Conservation (phyloP, 2,329 filamentous ascomycete species). For the Penicillium palitans region DNA sequence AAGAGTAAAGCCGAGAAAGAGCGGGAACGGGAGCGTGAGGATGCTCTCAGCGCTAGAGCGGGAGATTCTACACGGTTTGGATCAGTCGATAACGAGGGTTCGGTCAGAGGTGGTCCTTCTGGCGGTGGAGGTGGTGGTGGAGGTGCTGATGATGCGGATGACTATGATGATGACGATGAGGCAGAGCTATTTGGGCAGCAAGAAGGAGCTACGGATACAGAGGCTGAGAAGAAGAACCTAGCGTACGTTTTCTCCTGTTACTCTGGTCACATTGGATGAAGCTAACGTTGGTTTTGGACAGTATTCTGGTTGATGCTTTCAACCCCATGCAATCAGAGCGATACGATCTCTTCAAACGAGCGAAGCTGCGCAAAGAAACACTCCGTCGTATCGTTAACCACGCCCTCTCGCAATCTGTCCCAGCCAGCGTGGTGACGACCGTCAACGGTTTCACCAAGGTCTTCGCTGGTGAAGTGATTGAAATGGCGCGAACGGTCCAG, state of each 20-base stretch:
- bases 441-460: conserved; percentile 67
- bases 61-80: conserved; percentile 30
- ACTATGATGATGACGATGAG: conserved; percentile 52
- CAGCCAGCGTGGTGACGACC: conserved; percentile 62
- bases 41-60: conserved; percentile 30
- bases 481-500: conserved; percentile 65
- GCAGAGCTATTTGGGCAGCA: conserved; percentile 48
- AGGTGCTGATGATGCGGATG: conserved; percentile 50
- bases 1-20: conserved; percentile 43
- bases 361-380: conserved; percentile 52
- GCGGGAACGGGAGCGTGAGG: conserved; percentile 35
- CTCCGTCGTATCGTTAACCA: conserved; percentile 63
- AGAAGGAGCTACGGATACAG: conserved; percentile 49
- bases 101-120: conserved; percentile 31
- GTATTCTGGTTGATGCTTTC: conserved; percentile 50
- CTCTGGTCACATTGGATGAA: conserved; percentile 5
- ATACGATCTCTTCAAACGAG: conserved; percentile 52
- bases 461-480: conserved; percentile 66
- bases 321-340: conserved; percentile 50
- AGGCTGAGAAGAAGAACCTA: conserved; percentile 54
- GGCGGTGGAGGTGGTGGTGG: conserved; percentile 40
- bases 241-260: conserved; percentile 38
- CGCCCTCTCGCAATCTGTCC: conserved; percentile 66
- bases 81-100: conserved; percentile 37
- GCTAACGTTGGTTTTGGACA: conserved; percentile 21